Percentiles rank a stretch among this genome's conserved stretches.
Conservation (phyloP, 768 basidiomycete genomes). For the Obba rivulosa region DNA sequence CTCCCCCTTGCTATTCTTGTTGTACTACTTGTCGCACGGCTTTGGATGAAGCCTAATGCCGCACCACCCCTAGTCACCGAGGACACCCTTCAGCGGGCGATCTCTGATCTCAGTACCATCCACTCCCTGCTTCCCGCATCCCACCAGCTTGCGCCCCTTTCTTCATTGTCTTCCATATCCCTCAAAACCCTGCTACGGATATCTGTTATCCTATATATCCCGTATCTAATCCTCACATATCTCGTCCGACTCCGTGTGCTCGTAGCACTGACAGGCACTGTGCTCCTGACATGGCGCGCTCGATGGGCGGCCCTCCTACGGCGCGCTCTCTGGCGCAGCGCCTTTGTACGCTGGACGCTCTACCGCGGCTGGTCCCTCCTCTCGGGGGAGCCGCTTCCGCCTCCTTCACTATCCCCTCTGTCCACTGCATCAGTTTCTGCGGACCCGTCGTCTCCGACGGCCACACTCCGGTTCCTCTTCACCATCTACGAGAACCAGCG, state of each 20-base stretch:
- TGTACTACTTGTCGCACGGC: constrained; percentile 28
- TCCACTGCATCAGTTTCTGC: background rate
- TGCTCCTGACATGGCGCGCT: constrained; percentile 58
- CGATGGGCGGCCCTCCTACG: constrained; percentile 59
- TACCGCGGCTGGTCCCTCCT: constrained; percentile 49
- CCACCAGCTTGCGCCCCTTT: too few relatives aligned
- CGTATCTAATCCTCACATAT: constrained; percentile 63
- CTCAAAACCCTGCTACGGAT: constrained; percentile 43
- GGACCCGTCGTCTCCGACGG: background rate
- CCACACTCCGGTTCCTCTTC: constrained; percentile 66
- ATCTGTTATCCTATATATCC: constrained; percentile 49
- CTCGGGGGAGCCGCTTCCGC: constrained; percentile 49
- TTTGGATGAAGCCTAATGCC: constrained; percentile 11
- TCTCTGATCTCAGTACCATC: constrained; percentile 65
- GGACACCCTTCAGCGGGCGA: constrained; percentile 41
- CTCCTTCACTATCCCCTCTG: constrained; percentile 19
- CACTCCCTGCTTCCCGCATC: constrained; percentile 48
- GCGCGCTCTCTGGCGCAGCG: constrained; percentile 53
- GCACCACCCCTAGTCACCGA: constrained; percentile 44
- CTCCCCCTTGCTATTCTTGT: constrained; percentile 49
- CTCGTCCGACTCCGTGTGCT: constrained; percentile 58
- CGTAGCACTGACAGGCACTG: constrained; percentile 52
- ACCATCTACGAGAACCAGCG: constrained; percentile 93
- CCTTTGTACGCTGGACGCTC: constrained; percentile 59
- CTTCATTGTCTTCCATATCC: background rate